phyloP scores from a whole-genome alignment of 78 protist genomes.

The Ministeria vibrans region DNA sequence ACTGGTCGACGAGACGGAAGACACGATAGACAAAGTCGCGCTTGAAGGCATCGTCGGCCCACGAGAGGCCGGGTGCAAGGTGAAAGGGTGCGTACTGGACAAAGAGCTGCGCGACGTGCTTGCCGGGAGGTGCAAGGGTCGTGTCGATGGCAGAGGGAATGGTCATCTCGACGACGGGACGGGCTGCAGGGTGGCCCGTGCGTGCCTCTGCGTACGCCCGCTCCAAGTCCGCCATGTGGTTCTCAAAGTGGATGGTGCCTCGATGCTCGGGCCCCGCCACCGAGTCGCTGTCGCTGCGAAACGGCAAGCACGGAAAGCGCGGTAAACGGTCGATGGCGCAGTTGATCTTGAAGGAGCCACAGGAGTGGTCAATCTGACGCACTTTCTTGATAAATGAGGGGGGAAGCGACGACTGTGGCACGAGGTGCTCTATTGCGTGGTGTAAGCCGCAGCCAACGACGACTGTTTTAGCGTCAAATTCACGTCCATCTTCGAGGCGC shows the following conservation, averaged over 20 bases:
- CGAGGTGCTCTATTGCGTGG: neutral
- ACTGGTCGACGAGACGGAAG: constrained; percentile 20
- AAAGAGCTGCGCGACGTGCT: constrained; percentile 44
- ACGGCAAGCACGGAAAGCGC: neutral
- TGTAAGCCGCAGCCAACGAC: too few species aligned
- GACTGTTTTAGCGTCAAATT: neutral
- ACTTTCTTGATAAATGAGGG: neutral
- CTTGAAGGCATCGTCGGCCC: constrained; percentile 27
- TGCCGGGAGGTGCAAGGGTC: constrained; percentile 47
- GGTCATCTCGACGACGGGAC: constrained; percentile 62
- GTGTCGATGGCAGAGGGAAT: constrained; percentile 46
- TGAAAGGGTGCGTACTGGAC: constrained; percentile 55
- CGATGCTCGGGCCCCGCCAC: constrained; percentile 34
- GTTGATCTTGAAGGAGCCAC: constrained; percentile 44
- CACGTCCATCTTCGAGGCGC: constrained; percentile 6
- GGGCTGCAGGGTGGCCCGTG: neutral
- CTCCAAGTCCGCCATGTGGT: constrained; percentile 1
- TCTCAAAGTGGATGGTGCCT: constrained; percentile 43
- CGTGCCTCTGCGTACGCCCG: neutral
- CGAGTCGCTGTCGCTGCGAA: neutral
- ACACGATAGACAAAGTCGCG: neutral
- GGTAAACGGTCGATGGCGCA: constrained; percentile 36
- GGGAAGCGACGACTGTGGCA: too few species aligned
- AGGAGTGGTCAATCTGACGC: constrained; percentile 13
- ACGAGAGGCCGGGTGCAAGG: neutral